Conservation (phyloP, 805 yeast genomes). For the Candida tallmaniae region DNA sequence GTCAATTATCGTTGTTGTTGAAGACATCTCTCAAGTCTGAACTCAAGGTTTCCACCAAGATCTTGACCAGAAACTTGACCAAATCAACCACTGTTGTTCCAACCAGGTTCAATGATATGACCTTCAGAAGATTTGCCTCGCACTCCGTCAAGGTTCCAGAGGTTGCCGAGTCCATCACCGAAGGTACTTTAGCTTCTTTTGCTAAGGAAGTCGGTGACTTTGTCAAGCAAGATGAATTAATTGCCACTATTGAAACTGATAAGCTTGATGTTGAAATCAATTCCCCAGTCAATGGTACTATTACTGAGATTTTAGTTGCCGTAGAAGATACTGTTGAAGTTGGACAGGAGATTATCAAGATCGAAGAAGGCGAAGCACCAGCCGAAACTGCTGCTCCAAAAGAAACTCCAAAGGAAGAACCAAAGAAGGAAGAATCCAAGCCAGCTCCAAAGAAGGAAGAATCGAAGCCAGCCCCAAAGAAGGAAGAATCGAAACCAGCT, state of each 20-base stretch:
- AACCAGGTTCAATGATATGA: not conserved
- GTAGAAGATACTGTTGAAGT: slow-evolving; percentile 94
- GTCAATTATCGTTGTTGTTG: slow-evolving; percentile 11
- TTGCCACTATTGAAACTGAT: slow-evolving; percentile 97
- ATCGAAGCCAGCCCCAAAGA: slow-evolving; percentile 19
- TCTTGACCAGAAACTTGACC: not conserved
- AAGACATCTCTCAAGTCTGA: slow-evolving; percentile 7
- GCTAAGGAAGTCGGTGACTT: slow-evolving; percentile 81
- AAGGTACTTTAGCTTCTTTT: slow-evolving; percentile 78
- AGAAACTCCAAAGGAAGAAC: slow-evolving; percentile 20
- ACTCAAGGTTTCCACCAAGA: slow-evolving; percentile 4
- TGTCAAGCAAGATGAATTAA: slow-evolving; percentile 79
- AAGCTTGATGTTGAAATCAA: slow-evolving; percentile 97
- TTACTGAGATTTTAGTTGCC: slow-evolving; percentile 73
- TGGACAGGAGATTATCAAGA: slow-evolving; percentile 86
- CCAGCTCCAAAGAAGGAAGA: slow-evolving; percentile 25
- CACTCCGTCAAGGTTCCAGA: slow-evolving; percentile 83
- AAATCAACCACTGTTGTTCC: not conserved
- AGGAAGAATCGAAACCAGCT: slow-evolving; percentile 29
- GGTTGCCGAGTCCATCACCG: slow-evolving; percentile 98
- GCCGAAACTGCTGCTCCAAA: slow-evolving; percentile 38
- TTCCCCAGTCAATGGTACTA: slow-evolving; percentile 87
- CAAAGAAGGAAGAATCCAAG: slow-evolving; percentile 29
- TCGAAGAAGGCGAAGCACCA: slow-evolving; percentile 76
- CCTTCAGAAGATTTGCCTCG: slow-evolving; percentile 37